phyloP scores from a whole-genome alignment of 2,329 filamentous ascomycete genomes.

The Chrysoporthe puriensis region DNA sequence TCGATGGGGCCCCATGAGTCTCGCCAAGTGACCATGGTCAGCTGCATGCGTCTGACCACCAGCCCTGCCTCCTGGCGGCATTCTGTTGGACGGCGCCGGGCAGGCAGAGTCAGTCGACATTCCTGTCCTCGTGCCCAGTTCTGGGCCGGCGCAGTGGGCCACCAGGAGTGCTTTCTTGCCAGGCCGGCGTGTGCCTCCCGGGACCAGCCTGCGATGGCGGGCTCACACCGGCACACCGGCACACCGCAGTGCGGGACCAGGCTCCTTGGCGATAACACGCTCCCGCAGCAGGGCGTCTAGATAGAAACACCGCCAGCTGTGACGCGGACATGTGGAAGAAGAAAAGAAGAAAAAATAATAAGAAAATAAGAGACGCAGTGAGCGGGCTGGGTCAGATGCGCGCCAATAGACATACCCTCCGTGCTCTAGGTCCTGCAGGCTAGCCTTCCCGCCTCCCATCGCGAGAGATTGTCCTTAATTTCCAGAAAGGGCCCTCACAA shows the following conservation, averaged over 20 bases:
- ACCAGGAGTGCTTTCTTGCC: not conserved
- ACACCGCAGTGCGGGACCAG: not conserved
- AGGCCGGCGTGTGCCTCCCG: not conserved
- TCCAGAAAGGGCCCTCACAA: not conserved
- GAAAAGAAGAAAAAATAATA: too few relatives aligned
- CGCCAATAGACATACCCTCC: not conserved
- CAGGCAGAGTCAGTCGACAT: not conserved
- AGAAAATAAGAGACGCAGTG: not conserved
- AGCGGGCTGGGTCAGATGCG: not conserved
- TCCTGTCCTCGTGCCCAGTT: not conserved
- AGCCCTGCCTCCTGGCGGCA: not conserved
- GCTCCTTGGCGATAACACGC: too few relatives aligned
- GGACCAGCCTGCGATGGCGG: not conserved
- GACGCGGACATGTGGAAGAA: not conserved
- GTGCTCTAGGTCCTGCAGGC: not conserved
- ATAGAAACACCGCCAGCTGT: not conserved
- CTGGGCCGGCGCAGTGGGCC: not conserved
- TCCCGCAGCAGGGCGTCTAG: too few relatives aligned
- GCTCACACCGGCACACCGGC: too few relatives aligned
- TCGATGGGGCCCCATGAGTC: slow-evolving; percentile 7
- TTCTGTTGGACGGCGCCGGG: not conserved
- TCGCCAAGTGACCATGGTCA: not conserved
- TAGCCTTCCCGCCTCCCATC: not conserved
- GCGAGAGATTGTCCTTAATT: too few relatives aligned
- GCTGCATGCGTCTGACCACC: slow-evolving; percentile 1